Base-by-base conservation (phyloP, 2,329 filamentous ascomycete species). In the Parastagonospora nodorum region DNA sequence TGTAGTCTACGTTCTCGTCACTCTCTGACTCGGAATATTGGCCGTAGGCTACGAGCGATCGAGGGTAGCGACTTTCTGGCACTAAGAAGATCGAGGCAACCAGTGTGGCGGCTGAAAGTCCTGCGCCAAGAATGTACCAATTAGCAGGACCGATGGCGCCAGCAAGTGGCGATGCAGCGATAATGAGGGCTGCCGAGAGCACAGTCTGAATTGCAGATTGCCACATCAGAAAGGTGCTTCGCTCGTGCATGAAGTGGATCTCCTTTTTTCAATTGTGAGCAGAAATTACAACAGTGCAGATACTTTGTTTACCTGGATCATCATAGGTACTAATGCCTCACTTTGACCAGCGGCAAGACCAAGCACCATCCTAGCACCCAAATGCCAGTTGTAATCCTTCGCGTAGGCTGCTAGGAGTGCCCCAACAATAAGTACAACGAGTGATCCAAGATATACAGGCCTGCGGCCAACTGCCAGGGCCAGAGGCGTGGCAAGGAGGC, bases 191-290 rank as follows among this genome's bases (percentile, higher is more conserved):
- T 0, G 75, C 69, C 1, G 70, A 72, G 4, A 76, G 52, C 12
- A 74, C 68, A 2, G 74, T 72, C 39, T 79, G 75, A 8, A 74
- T 71, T 0, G 75, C 72, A 24, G 72, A 71, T 45, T 78, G 76
- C 48, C 74, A 70, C 74, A 77, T 78, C 12, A 77, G 58, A 30
- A 55, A 67, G 6, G 63, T 76, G 35, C 74, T 74, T 4, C 77
- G 64, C 57, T 79, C 77, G 58, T 79, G 77, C 0, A 79, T 58
- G 50, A 79, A 80, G 55, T 77, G 76, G 9, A 78, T 55, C 27
- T 60, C 57, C 58, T 58, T 14, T 4, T 3, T 3, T 3, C 3
- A 24, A 3, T 24, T 24, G 19, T 24, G 19, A 24, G 19, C 5
- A 24, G 19, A 24, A 2, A 32, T 14, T 8, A 11, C 6, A 8